phyloP scores from a whole-genome alignment of 441 rosid genomes.

The Gossypium gossypioides region DNA sequence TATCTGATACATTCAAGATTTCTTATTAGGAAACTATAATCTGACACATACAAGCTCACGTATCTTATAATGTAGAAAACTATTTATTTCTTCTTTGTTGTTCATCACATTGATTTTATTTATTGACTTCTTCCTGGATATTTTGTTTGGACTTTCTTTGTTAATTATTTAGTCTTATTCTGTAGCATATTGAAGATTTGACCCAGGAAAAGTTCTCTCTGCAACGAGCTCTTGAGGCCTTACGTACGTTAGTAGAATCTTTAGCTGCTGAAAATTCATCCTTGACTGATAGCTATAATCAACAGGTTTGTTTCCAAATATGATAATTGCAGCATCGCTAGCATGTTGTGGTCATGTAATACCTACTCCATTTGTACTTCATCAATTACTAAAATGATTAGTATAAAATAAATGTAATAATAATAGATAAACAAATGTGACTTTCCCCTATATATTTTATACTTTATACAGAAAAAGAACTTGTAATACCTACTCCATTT shows the following conservation, averaged over 20 bases:
- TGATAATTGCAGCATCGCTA: not conserved
- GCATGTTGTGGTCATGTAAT: not conserved
- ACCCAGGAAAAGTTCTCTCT: constrained; percentile 63
- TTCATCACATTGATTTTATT: not conserved
- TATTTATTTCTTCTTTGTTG: not conserved
- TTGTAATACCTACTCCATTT: not conserved
- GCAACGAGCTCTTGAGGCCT: constrained; percentile 66
- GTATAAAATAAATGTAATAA: not conserved
- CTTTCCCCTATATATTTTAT: not conserved
- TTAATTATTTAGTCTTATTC: not conserved
- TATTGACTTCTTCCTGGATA: not conserved
- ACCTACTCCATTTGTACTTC: too few relatives aligned
- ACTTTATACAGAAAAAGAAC: not conserved
- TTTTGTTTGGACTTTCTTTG: not conserved
- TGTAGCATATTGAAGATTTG: constrained; percentile 70
- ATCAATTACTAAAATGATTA: not conserved
- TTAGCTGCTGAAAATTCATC: constrained; percentile 68
- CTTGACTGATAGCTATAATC: constrained; percentile 55
- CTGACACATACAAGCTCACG: not conserved
- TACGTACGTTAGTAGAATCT: constrained; percentile 50
- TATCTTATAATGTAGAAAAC: not conserved
- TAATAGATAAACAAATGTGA: not conserved
- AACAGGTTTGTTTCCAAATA: constrained; percentile 37
- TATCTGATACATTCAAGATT: too few relatives aligned
- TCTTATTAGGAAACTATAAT: too few relatives aligned